Evolutionary conservation across 768 basidiomycete species (phyloP).

Genomic region (Trametes gibbosa): DNA sequence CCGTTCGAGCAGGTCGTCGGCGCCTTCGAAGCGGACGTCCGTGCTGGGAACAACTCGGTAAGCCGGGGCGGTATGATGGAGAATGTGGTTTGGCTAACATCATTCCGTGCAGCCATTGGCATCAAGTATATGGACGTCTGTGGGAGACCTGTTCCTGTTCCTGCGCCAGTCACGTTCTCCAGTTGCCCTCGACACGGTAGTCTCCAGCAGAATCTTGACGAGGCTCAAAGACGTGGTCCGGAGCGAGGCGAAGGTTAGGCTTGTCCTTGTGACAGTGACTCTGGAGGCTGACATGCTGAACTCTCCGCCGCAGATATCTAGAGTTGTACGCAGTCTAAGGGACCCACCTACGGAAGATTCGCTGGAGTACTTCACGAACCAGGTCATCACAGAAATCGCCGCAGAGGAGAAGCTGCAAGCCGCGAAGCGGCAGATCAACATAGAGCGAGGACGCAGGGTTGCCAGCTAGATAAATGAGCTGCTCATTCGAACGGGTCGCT

Average conservation of each 20-base stretch:
- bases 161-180: constrained; percentile 52
- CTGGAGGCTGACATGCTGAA: neutral
- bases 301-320: constrained; percentile 42
- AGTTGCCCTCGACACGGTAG: constrained; percentile 51
- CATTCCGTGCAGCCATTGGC: constrained; percentile 44
- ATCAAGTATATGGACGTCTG: constrained; percentile 54
- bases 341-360: constrained; percentile 49
- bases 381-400: constrained; percentile 59
- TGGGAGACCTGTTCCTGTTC: constrained; percentile 65
- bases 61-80: neutral
- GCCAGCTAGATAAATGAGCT: constrained; percentile 17
- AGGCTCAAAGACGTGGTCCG: constrained; percentile 45
- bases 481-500: neutral
- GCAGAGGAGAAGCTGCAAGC: constrained; percentile 69
- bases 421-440: constrained; percentile 24
- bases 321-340: constrained; percentile 49
- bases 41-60: constrained; percentile 35
- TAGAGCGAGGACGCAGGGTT: constrained; percentile 21
- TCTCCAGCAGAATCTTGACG: constrained; percentile 48
- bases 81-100: neutral
- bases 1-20: constrained; percentile 56
- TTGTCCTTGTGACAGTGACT: neutral
- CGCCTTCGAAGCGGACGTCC: constrained; percentile 48
- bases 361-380: constrained; percentile 48
- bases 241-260: constrained; percentile 54